Conservation (phyloP, 2,329 filamentous ascomycete genomes). For the Pleoardoris graminearum region DNA sequence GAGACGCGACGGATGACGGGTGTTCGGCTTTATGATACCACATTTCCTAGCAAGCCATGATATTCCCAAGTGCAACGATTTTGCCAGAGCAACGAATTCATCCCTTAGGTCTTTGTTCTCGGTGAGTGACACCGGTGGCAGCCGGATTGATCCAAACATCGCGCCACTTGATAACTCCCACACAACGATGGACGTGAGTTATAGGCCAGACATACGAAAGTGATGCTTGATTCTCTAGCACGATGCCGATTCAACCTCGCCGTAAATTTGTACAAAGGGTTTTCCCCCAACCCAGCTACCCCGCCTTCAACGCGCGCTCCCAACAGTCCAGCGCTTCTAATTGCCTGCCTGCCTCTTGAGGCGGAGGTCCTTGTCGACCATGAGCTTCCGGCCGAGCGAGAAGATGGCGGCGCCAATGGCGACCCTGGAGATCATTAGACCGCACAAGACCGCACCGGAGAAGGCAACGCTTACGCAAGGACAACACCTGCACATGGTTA, state of each 20-base stretch:
- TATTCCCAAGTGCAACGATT: not conserved
- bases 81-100: not conserved
- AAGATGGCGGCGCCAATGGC: conserved; percentile 79
- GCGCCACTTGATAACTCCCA: no score
- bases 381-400: conserved; percentile 79
- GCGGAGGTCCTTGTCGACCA: conserved; percentile 89
- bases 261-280: conserved; percentile 24
- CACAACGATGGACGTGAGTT: no score
- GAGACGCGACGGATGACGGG: conserved; percentile 2
- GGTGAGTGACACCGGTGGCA: not conserved
- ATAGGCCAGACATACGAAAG: conserved; percentile 27
- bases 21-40: conserved; percentile 12
- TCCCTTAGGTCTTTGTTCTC: no score
- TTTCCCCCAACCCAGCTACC: conserved; percentile 7
- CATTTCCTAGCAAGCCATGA: not conserved
- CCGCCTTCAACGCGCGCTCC: conserved; percentile 16
- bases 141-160: not conserved
- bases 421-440: conserved; percentile 50
- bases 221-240: conserved; percentile 26
- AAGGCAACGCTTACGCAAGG: conserved; percentile 66
- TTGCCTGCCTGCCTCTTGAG: conserved; percentile 67
- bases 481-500: conserved; percentile 68
- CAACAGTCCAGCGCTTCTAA: conserved; percentile 10
- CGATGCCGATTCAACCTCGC: not conserved
- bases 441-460: conserved; percentile 9